Evolutionary conservation across 2,329 filamentous ascomycete genomes (phyloP).

Genomic region (Lasiodiplodia sp.): DNA sequence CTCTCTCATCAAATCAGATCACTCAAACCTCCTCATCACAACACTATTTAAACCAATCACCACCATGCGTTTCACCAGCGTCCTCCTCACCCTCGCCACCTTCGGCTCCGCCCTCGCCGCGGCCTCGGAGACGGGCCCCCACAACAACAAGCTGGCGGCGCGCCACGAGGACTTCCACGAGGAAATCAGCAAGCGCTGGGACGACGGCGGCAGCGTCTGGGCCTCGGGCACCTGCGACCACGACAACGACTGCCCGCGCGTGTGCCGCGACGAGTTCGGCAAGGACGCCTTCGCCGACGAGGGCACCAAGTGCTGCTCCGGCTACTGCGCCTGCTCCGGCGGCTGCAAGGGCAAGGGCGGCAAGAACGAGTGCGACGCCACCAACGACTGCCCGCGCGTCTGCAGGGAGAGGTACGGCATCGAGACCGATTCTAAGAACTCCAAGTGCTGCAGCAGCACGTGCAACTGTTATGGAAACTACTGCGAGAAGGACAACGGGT

Average conservation of each 20-base stretch:
- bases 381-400: slow-evolving; percentile 1
- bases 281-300: neutral
- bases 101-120: neutral
- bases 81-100: slow-evolving; percentile 2
- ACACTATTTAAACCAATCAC: neutral
- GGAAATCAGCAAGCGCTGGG: neutral
- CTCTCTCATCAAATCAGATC: neutral
- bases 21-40: neutral
- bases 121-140: neutral
- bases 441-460: neutral
- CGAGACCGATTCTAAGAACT: neutral
- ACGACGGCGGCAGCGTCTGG: neutral
- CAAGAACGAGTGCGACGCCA: neutral
- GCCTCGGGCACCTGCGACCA: neutral
- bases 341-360: neutral
- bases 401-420: neutral
- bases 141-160: neutral
- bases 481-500: neutral
- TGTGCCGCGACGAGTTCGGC: neutral
- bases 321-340: neutral
- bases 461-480: neutral
- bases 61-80: slow-evolving; percentile 4
- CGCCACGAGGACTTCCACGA: neutral
- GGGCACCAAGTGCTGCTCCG: slow-evolving; percentile 6
- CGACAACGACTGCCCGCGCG: slow-evolving; percentile 16